Evolutionary conservation across 768 basidiomycete species (phyloP).

Genomic region (Naematelia aurantialba): DNA sequence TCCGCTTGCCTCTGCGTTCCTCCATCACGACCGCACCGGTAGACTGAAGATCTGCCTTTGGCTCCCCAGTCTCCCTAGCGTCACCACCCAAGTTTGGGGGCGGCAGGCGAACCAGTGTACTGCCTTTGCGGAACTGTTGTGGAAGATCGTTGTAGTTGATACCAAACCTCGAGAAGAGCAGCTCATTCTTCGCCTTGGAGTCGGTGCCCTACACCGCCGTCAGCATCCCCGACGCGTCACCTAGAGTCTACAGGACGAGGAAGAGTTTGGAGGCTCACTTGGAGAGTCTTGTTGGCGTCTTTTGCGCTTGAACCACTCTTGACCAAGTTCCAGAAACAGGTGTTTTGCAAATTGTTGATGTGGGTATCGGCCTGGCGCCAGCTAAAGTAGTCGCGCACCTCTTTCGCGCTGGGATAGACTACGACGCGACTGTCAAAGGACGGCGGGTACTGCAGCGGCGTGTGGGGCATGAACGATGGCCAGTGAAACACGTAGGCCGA

Average conservation of each 20-base stretch:
- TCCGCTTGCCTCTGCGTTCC: slow-evolving; percentile 50
- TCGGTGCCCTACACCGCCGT: slow-evolving; percentile 66
- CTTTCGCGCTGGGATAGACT: slow-evolving; percentile 67
- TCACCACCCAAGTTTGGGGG: neutral
- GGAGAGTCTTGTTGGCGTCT: slow-evolving; percentile 75
- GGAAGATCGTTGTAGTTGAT: slow-evolving; percentile 83
- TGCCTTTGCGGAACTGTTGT: slow-evolving; percentile 76
- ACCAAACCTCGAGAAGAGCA: slow-evolving; percentile 72
- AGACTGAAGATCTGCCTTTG: neutral
- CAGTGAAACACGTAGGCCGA: slow-evolving; percentile 85
- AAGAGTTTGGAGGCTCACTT: slow-evolving; percentile 54
- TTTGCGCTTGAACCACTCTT: slow-evolving; percentile 71
- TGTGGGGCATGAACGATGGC: slow-evolving; percentile 66
- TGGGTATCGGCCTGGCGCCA: slow-evolving; percentile 98
- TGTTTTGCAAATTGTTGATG: slow-evolving; percentile 97
- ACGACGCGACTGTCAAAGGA: slow-evolving; percentile 88
- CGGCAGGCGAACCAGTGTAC: slow-evolving; percentile 62
- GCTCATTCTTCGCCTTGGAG: slow-evolving; percentile 85
- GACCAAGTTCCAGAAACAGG: slow-evolving; percentile 89
- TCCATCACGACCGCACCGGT: neutral
- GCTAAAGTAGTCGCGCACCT: slow-evolving; percentile 84
- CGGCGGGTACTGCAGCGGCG: slow-evolving; percentile 72
- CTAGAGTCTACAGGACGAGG: neutral
- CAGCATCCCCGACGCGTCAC: neutral
- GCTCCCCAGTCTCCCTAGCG: neutral